Percentiles rank a stretch among this genome's conserved stretches.
Conservation (phyloP, 306 rosid genomes). For the Prinsepia uniflora region DNA sequence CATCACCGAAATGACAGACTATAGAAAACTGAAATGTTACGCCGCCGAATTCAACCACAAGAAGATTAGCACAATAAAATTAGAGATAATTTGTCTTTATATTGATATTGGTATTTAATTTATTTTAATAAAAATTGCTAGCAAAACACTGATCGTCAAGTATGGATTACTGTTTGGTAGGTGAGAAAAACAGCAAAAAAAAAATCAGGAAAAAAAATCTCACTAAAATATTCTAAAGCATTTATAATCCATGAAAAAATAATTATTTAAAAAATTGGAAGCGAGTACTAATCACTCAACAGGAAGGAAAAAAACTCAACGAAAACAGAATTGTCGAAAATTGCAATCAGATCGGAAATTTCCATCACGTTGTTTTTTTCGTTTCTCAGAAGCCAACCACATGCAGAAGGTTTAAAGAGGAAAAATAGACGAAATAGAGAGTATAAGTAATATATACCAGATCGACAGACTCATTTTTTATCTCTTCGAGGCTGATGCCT, state of each 20-base stretch:
- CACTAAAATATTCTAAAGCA: not conserved
- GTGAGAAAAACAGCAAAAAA: not conserved
- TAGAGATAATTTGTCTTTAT: not conserved
- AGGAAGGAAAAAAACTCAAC: not conserved
- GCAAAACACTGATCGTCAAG: not conserved
- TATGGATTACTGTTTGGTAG: conserved; percentile 3
- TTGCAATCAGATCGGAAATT: not conserved
- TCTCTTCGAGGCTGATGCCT: conserved; percentile 78
- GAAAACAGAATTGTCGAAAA: not conserved
- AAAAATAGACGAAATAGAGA: not conserved
- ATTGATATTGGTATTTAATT: not conserved
- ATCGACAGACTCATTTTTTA: conserved; percentile 84
- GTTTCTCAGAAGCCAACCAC: conserved; percentile 21
- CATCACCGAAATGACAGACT: conserved; percentile 7
- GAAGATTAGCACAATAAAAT: not conserved
- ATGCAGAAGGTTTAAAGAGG: not conserved
- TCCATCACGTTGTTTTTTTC: not conserved
- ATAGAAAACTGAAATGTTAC: not conserved
- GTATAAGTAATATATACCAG: conserved; percentile 45
- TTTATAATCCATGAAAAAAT: not conserved
- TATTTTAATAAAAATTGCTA: not conserved
- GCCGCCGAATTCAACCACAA: not conserved
- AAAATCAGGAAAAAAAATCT: not conserved
- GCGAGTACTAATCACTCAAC: not conserved
- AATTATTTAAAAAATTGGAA: not conserved